phyloP scores from a whole-genome alignment of 176 grass and related monocot genomes.

The Calamus simplicifolius region DNA sequence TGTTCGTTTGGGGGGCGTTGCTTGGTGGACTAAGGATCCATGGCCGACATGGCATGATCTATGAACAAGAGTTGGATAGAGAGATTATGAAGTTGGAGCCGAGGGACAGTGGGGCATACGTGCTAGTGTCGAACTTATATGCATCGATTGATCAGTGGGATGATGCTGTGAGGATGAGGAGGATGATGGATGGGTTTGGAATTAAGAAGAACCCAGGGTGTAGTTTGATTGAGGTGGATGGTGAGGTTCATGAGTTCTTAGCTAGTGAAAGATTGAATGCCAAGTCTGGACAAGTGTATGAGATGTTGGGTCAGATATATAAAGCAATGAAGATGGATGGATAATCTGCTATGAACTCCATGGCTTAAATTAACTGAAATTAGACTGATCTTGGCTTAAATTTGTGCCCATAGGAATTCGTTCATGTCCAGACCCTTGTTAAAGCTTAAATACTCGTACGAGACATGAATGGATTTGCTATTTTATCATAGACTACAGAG shows the following conservation, averaged over 20 bases:
- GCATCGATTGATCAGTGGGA: conserved; percentile 9
- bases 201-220: conserved; percentile 14
- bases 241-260: conserved; percentile 11
- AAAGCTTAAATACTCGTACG: no score
- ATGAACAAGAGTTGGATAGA: neutral
- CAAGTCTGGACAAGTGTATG: conserved; percentile 1
- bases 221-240: conserved; percentile 17
- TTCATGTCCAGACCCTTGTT: no score
- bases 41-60: neutral
- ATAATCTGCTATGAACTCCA: neutral
- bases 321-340: neutral
- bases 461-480: no score
- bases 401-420: no score
- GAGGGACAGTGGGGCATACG: conserved; percentile 9
- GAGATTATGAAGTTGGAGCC: conserved; percentile 7
- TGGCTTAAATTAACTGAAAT: neutral
- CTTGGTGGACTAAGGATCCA: conserved; percentile 7
- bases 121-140: conserved; percentile 12
- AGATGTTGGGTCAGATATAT: conserved; percentile 10
- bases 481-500: no score
- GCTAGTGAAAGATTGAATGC: neutral
- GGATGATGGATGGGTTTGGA: conserved; percentile 9
- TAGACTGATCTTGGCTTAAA: no score
- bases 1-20: conserved; percentile 10
- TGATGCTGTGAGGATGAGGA: conserved; percentile 9